Evolutionary conservation across 1,139 yeast species (phyloP), one percentile per base, ranked within the genome.

Genomic region (Yamadazyma buinensis): DNA sequence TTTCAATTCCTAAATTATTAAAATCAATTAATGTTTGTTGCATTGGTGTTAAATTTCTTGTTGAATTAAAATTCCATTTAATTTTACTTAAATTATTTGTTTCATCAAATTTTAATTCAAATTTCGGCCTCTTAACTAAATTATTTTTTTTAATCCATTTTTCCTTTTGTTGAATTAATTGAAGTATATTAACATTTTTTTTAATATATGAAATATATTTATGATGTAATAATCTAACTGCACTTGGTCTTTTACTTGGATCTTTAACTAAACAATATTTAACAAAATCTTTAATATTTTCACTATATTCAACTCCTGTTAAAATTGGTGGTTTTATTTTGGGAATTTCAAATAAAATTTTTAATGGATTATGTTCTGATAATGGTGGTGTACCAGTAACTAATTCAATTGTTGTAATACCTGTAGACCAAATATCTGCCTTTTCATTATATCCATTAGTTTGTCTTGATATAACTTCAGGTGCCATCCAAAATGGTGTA

Each of bases 401-500:
- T 30, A 86, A 57, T 52, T 86, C 95, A 44, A 83, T 80, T 1
- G 84, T 74, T 1, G 95, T 86, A 32, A 86, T 85, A 0, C 95
- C 95, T 4, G 84, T 64, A 1, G 95, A 84, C 95, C 95, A 86
- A 35, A 86, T 82, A 52, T 86, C 95, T 4, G 87, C 94, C 51
- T 81, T 84, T 46, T 80, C 84, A 52, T 84, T 72, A 51, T 86
- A 84, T 1, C 90, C 90, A 13, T 58, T 57, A 20, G 51, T 48
- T 12, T 61, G 52, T 37, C 74, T 59, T 4, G 62, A 52, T 18
- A 86, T 81, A 21, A 85, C 83, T 51, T 86, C 95, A 0, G 95
- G 95, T 0, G 95, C 95, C 95, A 86, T 86, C 95, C 95, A 86
- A 55, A 77, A 84, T 14, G 95, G 95, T 0, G 95, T 85, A 0